Evolutionary conservation across 2,329 filamentous ascomycete genomes (phyloP).

Genomic region (Septoria petroselini): DNA sequence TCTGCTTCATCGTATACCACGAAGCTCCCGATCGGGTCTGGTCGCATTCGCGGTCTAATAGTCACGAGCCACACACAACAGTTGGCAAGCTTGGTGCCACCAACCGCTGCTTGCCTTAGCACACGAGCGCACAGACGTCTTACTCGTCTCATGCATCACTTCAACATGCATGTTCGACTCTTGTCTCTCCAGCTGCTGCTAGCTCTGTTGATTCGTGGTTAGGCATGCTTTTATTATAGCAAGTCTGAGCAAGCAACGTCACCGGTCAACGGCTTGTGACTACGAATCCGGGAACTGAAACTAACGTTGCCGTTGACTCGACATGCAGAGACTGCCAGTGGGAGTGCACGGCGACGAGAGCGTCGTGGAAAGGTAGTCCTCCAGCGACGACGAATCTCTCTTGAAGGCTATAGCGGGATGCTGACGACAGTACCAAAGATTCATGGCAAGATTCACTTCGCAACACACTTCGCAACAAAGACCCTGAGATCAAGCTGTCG

Average conservation of each 20-base stretch:
- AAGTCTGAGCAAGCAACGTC: neutral
- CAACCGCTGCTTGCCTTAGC: neutral
- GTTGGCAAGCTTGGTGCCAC: constrained; percentile 7
- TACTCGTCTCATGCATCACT: constrained; percentile 4
- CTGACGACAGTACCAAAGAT: no score
- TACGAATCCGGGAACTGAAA: neutral
- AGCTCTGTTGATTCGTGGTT: neutral
- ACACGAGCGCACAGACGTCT: no score
- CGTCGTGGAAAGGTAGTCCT: neutral
- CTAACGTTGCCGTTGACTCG: constrained; percentile 3
- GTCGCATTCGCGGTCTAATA: neutral
- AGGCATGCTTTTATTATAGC: no score
- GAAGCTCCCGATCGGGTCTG: neutral
- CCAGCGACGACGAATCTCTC: neutral
- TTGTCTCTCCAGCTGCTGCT: neutral
- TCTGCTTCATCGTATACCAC: neutral
- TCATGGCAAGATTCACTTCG: no score
- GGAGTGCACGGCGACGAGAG: neutral
- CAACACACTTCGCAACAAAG: neutral
- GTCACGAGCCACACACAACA: constrained; percentile 1
- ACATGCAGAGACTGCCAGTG: neutral
- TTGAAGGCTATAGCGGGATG: neutral
- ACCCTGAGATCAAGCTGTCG: neutral
- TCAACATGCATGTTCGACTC: neutral
- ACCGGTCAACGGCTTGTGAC: neutral